These are phyloP conservation scores for Acarospora socialis DNA, from an alignment of 2,329 filamentous ascomycete species.

Conservation along the genomic window DNA sequence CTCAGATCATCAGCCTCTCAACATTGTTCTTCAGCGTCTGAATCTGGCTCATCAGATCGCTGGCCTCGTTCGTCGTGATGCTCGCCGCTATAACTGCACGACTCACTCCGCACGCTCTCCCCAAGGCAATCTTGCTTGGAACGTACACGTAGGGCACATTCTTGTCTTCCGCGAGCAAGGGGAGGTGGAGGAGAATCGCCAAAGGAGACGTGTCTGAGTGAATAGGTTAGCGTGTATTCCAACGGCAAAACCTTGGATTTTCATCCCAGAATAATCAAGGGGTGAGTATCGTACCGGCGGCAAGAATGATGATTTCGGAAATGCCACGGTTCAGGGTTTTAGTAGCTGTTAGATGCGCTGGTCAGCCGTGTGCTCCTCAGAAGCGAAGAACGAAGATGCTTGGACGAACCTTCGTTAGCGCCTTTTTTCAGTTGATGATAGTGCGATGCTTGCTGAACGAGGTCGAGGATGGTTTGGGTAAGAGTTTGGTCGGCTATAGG, in stretches of 20 bases:
- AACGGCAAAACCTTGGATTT: neutral
- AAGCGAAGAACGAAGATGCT: too few relatives aligned
- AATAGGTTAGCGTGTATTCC: neutral
- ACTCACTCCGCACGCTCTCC: slow-evolving; percentile 78
- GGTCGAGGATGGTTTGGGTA: slow-evolving; percentile 61
- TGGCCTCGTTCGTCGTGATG: slow-evolving; percentile 86
- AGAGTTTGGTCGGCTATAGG: slow-evolving; percentile 51
- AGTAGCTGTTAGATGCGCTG: slow-evolving; percentile 50
- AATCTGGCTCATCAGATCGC: slow-evolving; percentile 78
- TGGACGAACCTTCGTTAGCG: slow-evolving; percentile 47
- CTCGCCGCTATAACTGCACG: slow-evolving; percentile 73
- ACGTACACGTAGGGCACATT: slow-evolving; percentile 61
- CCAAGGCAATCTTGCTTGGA: slow-evolving; percentile 68
- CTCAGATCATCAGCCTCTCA: slow-evolving; percentile 84
- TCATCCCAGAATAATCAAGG: neutral
- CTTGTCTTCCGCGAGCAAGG: slow-evolving; percentile 50
- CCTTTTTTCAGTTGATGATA: slow-evolving; percentile 66
- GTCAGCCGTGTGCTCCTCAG: too few relatives aligned
- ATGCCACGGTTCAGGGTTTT: slow-evolving; percentile 88
- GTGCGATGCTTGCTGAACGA: slow-evolving; percentile 52
- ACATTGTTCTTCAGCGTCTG: slow-evolving; percentile 89
- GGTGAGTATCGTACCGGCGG: slow-evolving; percentile 35
- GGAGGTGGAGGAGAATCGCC: slow-evolving; percentile 77
- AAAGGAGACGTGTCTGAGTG: slow-evolving; percentile 62
- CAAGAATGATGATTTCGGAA: slow-evolving; percentile 75